Evolutionary conservation across 257 asterid genomes (phyloP), one percentile per base, ranked within the genome.

Genomic region (Salvia splendens): DNA sequence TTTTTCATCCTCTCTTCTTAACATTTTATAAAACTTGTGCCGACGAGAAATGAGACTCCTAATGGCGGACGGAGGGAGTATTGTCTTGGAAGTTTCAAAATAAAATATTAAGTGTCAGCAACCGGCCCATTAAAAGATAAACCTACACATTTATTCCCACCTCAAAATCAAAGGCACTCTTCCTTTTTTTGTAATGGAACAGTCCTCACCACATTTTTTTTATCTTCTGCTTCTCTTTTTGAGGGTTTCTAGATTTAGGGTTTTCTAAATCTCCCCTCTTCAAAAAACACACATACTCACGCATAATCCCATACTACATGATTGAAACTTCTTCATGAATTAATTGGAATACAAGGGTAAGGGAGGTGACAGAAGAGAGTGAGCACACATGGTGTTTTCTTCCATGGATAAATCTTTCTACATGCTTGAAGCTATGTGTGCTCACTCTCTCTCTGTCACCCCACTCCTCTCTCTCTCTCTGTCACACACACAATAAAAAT

Each of bases 341-440:
- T 41, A 9, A 20, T 6, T 38, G 9, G 10, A 38, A 6, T 38
- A 38, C 53, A 58, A 4, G 69, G 72, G 76, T 70, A 74, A 72
- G 72, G 80, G 83, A 63, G 83, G 89, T 81, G 83, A 81, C 83
- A 78, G 83, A 82, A 82, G 91, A 85, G 87, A 85, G 87, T 85
- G 89, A 84, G 89, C 89, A 84, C 89, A 69, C 71, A 81, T 71
- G 78, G 81, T 75, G 73, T 71, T 79, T 73, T 81, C 81, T 76
- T 78, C 83, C 82, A 85, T 82, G 76, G 20, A 17, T 17, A 17
- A 76, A 51, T 46, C 41, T 30, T 8, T 30, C 64, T 50, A 30
- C 56, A 76, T 76, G 82, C 81, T 71, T 60, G 81, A 82, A 76
- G 77, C 83, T 69, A 33, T 85, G 84, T 11, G 91, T 85, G 91